phyloP scores from a whole-genome alignment of 352 stramenopile genomes.

The Elongisporangium undulatum region DNA sequence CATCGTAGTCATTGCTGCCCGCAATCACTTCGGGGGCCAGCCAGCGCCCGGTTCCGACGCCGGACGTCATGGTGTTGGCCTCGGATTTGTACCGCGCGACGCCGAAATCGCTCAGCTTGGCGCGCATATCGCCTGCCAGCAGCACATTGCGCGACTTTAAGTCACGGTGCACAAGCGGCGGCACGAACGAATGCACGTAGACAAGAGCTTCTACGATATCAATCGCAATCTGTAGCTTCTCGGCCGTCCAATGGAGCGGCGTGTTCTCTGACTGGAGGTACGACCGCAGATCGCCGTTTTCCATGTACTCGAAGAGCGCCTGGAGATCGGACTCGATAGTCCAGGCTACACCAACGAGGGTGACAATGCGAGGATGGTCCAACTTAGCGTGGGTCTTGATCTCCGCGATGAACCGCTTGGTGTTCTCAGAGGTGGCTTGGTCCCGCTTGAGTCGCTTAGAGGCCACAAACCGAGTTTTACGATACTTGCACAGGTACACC shows the following conservation, averaged over 20 bases:
- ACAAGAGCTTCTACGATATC: slow-evolving; percentile 58
- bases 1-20: slow-evolving; percentile 41
- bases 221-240: slow-evolving; percentile 51
- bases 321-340: slow-evolving; percentile 48
- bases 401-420: slow-evolving; percentile 43
- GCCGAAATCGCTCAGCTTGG: slow-evolving; percentile 48
- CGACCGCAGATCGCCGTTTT: slow-evolving; percentile 37
- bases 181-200: slow-evolving; percentile 63
- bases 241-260: slow-evolving; percentile 25
- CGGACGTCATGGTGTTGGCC: slow-evolving; percentile 44
- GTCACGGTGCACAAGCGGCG: slow-evolving; percentile 53
- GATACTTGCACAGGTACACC: slow-evolving; percentile 44
- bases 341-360: slow-evolving; percentile 53
- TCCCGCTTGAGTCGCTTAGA: slow-evolving; percentile 46
- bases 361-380: slow-evolving; percentile 43
- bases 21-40: slow-evolving; percentile 47
- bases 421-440: slow-evolving; percentile 31
- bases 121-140: slow-evolving; percentile 21
- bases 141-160: slow-evolving; percentile 58
- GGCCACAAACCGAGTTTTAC: slow-evolving; percentile 25
- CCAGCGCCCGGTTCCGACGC: slow-evolving; percentile 46
- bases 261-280: slow-evolving; percentile 22
- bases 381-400: slow-evolving; percentile 49
- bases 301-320: slow-evolving; percentile 66
- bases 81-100: slow-evolving; percentile 30